Base-by-base conservation (phyloP, 495 filamentous ascomycete species). In the Achaetomiella virescens region DNA sequence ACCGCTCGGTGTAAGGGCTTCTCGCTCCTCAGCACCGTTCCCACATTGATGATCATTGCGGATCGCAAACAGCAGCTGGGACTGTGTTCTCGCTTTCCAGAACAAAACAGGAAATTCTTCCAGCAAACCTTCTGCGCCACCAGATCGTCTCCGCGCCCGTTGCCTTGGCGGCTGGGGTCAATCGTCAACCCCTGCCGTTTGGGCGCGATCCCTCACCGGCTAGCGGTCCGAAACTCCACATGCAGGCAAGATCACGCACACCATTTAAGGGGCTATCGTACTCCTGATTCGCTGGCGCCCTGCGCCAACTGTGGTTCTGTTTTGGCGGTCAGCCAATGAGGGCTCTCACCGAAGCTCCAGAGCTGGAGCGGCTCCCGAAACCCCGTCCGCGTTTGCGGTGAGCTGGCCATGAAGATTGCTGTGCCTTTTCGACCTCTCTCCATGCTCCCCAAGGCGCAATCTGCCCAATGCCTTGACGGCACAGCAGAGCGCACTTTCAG, bases 181-280 rank as follows among this genome's bases (percentile, higher is more conserved):
- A 48, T 54, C 53, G 59, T 53, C 43, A 61, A 48, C 59, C 61
- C 63, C 50, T 59, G 63, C 51, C 60, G 54, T 48, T 46, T 35
- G 51, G 47, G 57, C 55, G 54, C 46, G 41, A 62, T 55, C 52
- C 58, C 53, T 47, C 48, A 51, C 64, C 69, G 69, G 69, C 60
- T 54, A 63, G 33, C 69, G 69, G 69, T 59, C 69, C 69, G 69
- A 68, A 60, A 71, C 67, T 71, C 69, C 69, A 69, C 63, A 64
- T 68, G 60, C 62, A 64, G 36, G 60, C 67, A 60, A 62, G 67
- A 68, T 69, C 69, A 56, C 58, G 40, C 54, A 57, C 66, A 56
- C 62, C 55, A 58, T 67, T 61, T 56, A 52, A 18, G 36, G 38
- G 22, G n/a, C 22, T 29, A 17, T 10, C 35, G 41, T 15, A 27